Conservation (phyloP, 495 filamentous ascomycete genomes). For the Lasiosphaeriaceae sp. region DNA sequence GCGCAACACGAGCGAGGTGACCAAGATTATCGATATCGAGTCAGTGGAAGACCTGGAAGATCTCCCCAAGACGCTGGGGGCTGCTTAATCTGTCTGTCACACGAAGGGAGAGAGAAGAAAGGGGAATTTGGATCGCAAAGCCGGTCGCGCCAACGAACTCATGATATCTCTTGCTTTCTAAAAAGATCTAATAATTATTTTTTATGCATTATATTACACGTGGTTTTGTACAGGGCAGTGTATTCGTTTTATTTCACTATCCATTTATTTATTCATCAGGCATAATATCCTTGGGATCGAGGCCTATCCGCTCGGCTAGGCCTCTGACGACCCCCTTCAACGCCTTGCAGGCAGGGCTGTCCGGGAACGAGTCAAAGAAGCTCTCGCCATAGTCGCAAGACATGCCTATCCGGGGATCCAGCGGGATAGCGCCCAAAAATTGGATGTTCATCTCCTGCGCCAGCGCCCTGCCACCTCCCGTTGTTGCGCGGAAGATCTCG, state of each 20-base stretch:
- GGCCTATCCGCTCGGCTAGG: conserved; percentile 61
- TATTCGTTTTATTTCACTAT: conserved; percentile 7
- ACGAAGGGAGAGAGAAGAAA: background rate
- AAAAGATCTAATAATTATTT: too few relatives aligned
- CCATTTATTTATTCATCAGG: conserved; percentile 22
- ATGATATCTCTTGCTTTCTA: background rate
- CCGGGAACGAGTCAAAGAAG: conserved; percentile 89
- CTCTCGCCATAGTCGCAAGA: conserved; percentile 96
- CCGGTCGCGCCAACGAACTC: too few relatives aligned
- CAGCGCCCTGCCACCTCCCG: conserved; percentile 75
- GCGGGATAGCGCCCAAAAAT: conserved; percentile 85
- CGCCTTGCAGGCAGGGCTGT: conserved; percentile 81
- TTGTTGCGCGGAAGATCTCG: conserved; percentile 88
- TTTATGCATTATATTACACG: too few relatives aligned
- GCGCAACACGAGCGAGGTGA: conserved; percentile 82
- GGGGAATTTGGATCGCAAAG: background rate
- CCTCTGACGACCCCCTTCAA: conserved; percentile 71
- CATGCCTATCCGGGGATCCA: conserved; percentile 94
- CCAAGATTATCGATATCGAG: conserved; percentile 75
- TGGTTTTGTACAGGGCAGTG: too few relatives aligned
- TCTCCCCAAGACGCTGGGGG: conserved; percentile 64
- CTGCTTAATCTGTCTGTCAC: conserved; percentile 23
- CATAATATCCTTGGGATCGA: conserved; percentile 37
- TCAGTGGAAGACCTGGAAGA: conserved; percentile 70
- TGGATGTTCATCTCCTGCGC: conserved; percentile 82